Evolutionary conservation across 2,329 filamentous ascomycete species (phyloP), one percentile per base, ranked within the genome.

Genomic region (Alternaria dauci): DNA sequence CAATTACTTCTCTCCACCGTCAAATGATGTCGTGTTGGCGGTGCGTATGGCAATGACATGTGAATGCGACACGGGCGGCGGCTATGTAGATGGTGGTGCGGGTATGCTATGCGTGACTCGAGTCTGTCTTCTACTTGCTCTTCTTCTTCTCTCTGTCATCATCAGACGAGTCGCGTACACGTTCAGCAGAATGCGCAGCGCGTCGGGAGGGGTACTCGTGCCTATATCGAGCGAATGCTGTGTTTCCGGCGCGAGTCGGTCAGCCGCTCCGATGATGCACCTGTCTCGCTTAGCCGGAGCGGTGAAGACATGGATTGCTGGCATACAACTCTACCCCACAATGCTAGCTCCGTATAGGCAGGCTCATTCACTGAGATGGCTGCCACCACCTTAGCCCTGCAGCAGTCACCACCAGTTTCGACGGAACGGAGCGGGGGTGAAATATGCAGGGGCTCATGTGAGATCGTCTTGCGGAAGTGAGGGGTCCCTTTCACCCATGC

Each of bases 251-350:
- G 43, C 39, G 51, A 41, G 46, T 50, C 46, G 46, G 46, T 44
- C 39, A 23, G 39, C 25, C 23, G 42, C 46, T 18, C 55, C 41
- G 50, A 57, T 48, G 59, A 55, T 53, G 47, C 61, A 52, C 46
- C 57, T 34, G 52, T 23, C 64, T 62, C 59, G 61, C 57, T 66
- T 62, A 61, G 50, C 63, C 44, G 58, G 57, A 58, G 67, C 67
- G 67, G 67, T 70, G 66, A 65, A 56, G 53, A 55, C 52, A 26
- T 46, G 55, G 57, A 63, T 61, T 62, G 62, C 59, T 65, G 62
- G 62, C 62, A 59, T 42, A 36, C 41, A 12, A 20, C 4, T 42
- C 20, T 59, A 54, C 59, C 59, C 55, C 55, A 58, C 62, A 57
- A 25, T 23, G 30, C 54, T 63, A 63, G 51, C 56, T 52, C 52